Conservation (phyloP, 257 asterid species). For the Solanum peruvianum region DNA sequence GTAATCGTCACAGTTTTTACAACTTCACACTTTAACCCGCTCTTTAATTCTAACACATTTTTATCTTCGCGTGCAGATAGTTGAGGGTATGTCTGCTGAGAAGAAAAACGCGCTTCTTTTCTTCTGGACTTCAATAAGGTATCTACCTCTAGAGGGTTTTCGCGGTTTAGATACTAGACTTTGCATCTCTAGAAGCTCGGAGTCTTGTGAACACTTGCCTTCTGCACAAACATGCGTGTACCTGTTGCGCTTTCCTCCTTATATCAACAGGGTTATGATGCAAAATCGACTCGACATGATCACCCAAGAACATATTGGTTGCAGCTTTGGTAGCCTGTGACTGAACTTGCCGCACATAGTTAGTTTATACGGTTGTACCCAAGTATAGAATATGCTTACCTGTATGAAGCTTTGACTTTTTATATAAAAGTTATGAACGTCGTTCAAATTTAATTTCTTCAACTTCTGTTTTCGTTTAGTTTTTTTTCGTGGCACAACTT, state of each 20-base stretch:
- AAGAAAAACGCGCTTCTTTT: constrained; percentile 70
- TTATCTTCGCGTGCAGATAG: constrained; percentile 32
- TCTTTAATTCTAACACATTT: too few relatives aligned
- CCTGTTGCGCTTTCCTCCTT: constrained; percentile 67
- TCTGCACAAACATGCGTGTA: constrained; percentile 87
- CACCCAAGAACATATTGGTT: constrained; percentile 82
- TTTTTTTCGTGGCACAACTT: too few relatives aligned
- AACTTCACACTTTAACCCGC: neutral
- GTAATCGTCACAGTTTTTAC: constrained; percentile 10
- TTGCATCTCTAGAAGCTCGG: constrained; percentile 38
- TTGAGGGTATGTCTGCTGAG: constrained; percentile 56
- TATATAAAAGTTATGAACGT: too few relatives aligned
- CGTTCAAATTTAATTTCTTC: too few relatives aligned
- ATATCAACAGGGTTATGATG: constrained; percentile 31
- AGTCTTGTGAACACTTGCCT: constrained; percentile 52
- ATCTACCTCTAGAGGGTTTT: constrained; percentile 78
- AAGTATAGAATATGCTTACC: too few relatives aligned
- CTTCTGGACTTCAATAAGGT: constrained; percentile 88
- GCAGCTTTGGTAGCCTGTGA: constrained; percentile 70
- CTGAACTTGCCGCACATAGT: neutral
- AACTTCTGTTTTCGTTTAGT: too few relatives aligned
- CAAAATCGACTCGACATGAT: constrained; percentile 41
- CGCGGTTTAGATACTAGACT: constrained; percentile 71
- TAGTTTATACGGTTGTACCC: neutral
- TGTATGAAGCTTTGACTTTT: too few relatives aligned